Conservation (phyloP, 2,329 filamentous ascomycete species). For the Fusarium nanum region DNA sequence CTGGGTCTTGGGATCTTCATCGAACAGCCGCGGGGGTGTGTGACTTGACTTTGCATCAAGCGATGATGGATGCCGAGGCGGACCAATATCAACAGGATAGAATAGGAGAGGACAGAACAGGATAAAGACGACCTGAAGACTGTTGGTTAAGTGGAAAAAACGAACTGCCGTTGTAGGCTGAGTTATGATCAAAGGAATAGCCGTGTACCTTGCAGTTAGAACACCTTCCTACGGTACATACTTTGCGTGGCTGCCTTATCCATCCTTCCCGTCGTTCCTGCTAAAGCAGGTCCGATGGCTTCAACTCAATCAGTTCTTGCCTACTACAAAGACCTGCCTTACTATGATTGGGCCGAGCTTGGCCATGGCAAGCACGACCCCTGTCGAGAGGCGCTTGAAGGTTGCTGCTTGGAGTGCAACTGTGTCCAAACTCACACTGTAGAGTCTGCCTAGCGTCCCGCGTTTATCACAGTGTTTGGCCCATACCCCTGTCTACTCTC, state of each 20-base stretch:
- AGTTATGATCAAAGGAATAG: slow-evolving; percentile 14
- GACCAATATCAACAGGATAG: slow-evolving; percentile 11
- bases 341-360: slow-evolving; percentile 26
- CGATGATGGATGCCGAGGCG: slow-evolving; percentile 23
- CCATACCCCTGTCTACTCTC: slow-evolving; percentile 12
- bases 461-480: slow-evolving; percentile 35
- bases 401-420: slow-evolving; percentile 10
- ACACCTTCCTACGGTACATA: slow-evolving; percentile 6
- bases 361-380: slow-evolving; percentile 25
- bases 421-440: slow-evolving; percentile 23
- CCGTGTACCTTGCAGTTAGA: slow-evolving; percentile 38
- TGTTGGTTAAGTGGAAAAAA: slow-evolving; percentile 35
- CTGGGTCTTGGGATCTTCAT: slow-evolving; percentile 28
- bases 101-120: background rate
- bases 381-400: slow-evolving; percentile 37
- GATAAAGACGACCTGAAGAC: slow-evolving; percentile 14
- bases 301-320: slow-evolving; percentile 35
- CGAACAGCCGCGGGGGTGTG: slow-evolving; percentile 28
- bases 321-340: slow-evolving; percentile 29
- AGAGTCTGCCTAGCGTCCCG: background rate
- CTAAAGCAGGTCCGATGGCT: slow-evolving; percentile 39
- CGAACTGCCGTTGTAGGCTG: slow-evolving; percentile 27
- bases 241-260: slow-evolving; percentile 26
- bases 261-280: slow-evolving; percentile 30
- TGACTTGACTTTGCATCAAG: slow-evolving; percentile 12